Percentiles rank a stretch among this genome's conserved stretches.
Conservation (phyloP, 306 rosid species). For the Pyrus bretschneideri region DNA sequence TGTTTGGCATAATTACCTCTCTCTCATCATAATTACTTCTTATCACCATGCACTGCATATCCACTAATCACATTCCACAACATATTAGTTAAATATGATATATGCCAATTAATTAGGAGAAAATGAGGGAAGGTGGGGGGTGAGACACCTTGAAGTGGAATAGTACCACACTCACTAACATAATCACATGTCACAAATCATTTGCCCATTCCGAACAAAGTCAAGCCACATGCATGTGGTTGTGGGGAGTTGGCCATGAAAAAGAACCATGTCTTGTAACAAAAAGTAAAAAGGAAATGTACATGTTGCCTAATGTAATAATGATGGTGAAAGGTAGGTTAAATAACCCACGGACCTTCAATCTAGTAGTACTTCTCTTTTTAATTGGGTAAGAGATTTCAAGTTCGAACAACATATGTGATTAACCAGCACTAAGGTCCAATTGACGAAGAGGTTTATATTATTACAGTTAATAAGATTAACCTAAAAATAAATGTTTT, state of each 20-base stretch:
- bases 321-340: neutral
- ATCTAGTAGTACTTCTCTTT: too few relatives aligned
- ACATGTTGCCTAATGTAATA: neutral
- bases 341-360: too few relatives aligned
- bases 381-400: too few relatives aligned
- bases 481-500: neutral
- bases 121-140: neutral
- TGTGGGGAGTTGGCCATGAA: neutral
- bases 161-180: slow-evolving; percentile 25
- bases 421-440: too few relatives aligned
- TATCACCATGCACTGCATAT: neutral
- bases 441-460: too few relatives aligned
- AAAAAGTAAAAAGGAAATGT: neutral
- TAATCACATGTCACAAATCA: slow-evolving; percentile 29
- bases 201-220: slow-evolving; percentile 21
- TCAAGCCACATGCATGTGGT: slow-evolving; percentile 8
- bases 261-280: neutral
- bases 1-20: neutral
- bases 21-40: neutral
- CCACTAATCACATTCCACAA: slow-evolving; percentile 3
- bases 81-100: neutral
- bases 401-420: too few relatives aligned
- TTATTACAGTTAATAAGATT: too few relatives aligned
- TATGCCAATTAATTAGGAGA: neutral
- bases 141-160: slow-evolving; percentile 4